phyloP scores from a whole-genome alignment of 1,139 yeast genomes.

The Zygoascus hellenicus region DNA sequence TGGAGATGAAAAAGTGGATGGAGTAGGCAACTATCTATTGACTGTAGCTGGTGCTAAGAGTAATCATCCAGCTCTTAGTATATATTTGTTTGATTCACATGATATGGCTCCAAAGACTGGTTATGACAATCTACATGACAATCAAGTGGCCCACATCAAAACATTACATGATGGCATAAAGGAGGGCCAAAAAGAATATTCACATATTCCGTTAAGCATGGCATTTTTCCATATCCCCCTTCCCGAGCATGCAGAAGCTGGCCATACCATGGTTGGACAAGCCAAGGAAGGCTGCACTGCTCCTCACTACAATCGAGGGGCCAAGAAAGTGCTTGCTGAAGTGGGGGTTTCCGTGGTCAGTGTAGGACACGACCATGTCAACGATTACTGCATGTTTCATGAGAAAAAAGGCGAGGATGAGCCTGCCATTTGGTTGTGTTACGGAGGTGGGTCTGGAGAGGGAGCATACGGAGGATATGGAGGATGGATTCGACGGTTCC shows the following conservation, averaged over 20 bases:
- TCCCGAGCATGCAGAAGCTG: slow-evolving; percentile 62
- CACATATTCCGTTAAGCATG: slow-evolving; percentile 58
- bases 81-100: slow-evolving; percentile 82
- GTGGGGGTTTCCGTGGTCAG: slow-evolving; percentile 66
- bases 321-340: slow-evolving; percentile 49
- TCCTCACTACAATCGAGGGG: slow-evolving; percentile 63
- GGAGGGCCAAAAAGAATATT: slow-evolving; percentile 34
- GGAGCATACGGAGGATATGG: slow-evolving; percentile 95
- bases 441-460: slow-evolving; percentile 90
- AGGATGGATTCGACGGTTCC: slow-evolving; percentile 68
- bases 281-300: slow-evolving; percentile 72
- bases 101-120: slow-evolving; percentile 67
- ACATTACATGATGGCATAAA: slow-evolving; percentile 36
- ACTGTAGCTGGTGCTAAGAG: slow-evolving; percentile 43
- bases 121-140: slow-evolving; percentile 78
- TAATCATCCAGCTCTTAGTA: slow-evolving; percentile 46
- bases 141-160: slow-evolving; percentile 59
- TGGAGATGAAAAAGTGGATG: slow-evolving; percentile 65
- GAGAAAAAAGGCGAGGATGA: slow-evolving; percentile 27
- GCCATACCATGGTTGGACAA: slow-evolving; percentile 49
- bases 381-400: slow-evolving; percentile 75
- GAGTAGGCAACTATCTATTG: slow-evolving; percentile 72
- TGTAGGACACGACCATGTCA: slow-evolving; percentile 94
- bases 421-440: slow-evolving; percentile 72
- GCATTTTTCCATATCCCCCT: slow-evolving; percentile 93